Conservation (phyloP, 108 stramenopile species). For the Cyclotella cryptica region DNA sequence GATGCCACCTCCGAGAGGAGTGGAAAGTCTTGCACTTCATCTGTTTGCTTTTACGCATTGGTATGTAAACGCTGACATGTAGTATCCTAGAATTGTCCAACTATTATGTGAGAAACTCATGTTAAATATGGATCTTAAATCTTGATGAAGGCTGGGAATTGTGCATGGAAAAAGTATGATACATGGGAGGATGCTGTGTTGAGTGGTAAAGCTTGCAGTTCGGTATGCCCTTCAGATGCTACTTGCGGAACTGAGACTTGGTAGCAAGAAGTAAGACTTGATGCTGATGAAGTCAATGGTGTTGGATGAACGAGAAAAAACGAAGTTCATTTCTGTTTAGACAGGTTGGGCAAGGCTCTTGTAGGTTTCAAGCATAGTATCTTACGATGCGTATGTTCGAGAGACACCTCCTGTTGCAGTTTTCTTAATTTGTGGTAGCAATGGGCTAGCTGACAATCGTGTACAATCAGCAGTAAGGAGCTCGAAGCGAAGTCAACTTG, state of each 20-base stretch:
- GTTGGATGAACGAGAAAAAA: no score
- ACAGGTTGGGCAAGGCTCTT: no score
- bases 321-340: no score
- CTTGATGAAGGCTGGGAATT: constrained; percentile 4
- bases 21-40: constrained; percentile 3
- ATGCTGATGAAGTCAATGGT: no score
- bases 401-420: no score
- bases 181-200: constrained; percentile 6
- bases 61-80: not conserved
- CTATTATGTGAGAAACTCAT: not conserved
- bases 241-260: not conserved
- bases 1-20: not conserved
- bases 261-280: no score
- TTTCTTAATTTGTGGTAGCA: no score
- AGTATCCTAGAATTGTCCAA: not conserved
- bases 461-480: no score
- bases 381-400: no score
- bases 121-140: not conserved
- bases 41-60: constrained; percentile 2
- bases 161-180: constrained; percentile 11
- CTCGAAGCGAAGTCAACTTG: no score
- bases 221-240: constrained; percentile 9
- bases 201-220: constrained; percentile 12
- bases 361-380: no score
- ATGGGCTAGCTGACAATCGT: no score